A percentile compares a stretch with the other conserved stretches of the same genome.
These are phyloP conservation scores for Tricholoma hemisulphureum DNA, from an alignment of 768 basidiomycete genomes.

Conservation along the genomic window DNA sequence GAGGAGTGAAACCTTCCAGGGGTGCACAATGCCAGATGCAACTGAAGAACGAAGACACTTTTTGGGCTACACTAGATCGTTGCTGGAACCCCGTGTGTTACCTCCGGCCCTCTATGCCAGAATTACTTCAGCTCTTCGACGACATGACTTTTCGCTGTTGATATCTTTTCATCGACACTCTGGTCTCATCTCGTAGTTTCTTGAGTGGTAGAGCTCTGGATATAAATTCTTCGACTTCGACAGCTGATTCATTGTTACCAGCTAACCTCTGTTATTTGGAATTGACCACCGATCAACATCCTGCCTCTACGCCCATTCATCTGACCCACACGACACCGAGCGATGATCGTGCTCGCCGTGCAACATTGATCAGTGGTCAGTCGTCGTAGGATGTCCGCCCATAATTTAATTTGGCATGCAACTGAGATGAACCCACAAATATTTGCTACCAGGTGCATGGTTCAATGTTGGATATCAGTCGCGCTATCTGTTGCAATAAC, in stretches of 20 bases:
- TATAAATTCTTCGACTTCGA: too few relatives aligned
- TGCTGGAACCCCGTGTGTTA: slow-evolving; percentile 44
- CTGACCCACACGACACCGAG: too few relatives aligned
- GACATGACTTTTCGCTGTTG: slow-evolving; percentile 12
- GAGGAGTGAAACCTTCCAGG: slow-evolving; percentile 47
- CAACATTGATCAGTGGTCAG: too few relatives aligned
- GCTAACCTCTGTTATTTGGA: not conserved
- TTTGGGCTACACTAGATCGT: slow-evolving; percentile 44
- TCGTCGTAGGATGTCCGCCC: not conserved
- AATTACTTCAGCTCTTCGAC: slow-evolving; percentile 33
- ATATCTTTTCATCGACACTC: not conserved
- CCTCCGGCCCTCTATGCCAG: slow-evolving; percentile 44
- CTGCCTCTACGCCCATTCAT: not conserved
- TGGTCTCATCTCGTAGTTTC: not conserved
- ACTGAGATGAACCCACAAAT: not conserved
- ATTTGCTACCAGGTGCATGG: not conserved
- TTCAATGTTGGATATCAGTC: too few relatives aligned
- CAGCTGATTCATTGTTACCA: not conserved
- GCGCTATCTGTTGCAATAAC: too few relatives aligned
- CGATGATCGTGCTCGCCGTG: too few relatives aligned
- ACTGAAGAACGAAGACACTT: slow-evolving; percentile 31
- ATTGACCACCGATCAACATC: not conserved
- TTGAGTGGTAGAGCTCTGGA: not conserved
- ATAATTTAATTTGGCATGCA: not conserved
- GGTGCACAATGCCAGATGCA: slow-evolving; percentile 28